These are phyloP conservation scores for Fusarium incarnatum DNA, from an alignment of 2,329 filamentous ascomycete genomes.

Conservation along the genomic window DNA sequence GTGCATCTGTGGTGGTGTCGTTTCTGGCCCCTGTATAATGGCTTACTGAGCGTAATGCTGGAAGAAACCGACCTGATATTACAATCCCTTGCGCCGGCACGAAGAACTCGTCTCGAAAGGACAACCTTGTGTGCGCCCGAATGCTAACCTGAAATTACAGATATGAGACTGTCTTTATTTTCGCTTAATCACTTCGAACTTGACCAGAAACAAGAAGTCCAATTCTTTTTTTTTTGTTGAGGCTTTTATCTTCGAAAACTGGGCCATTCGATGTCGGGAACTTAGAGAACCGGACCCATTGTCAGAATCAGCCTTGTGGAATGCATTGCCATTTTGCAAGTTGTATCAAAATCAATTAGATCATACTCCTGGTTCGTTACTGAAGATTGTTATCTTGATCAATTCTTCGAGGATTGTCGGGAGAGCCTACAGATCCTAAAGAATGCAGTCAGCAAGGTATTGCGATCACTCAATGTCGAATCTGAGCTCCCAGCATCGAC, in stretches of 20 bases:
- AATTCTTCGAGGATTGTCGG: not conserved
- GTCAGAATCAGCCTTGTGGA: constrained; percentile 28
- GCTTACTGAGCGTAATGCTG: not conserved
- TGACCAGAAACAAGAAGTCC: constrained; percentile 5
- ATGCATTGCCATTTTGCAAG: not conserved
- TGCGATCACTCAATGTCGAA: not conserved
- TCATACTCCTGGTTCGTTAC: not conserved
- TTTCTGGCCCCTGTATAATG: constrained; percentile 19
- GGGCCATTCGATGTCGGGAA: constrained; percentile 28
- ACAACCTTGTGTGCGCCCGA: not conserved
- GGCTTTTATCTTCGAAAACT: constrained; percentile 32
- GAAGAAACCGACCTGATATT: constrained; percentile 6
- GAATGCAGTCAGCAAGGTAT: not conserved
- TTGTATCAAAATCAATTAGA: not conserved
- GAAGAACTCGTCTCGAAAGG: not conserved
- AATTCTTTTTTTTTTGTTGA: constrained; percentile 15
- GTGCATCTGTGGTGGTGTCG: constrained; percentile 1
- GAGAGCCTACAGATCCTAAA: not conserved
- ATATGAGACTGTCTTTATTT: not conserved
- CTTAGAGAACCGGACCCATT: constrained; percentile 12
- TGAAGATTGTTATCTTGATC: not conserved
- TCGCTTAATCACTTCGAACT: constrained; percentile 4
- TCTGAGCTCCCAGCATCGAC: not conserved
- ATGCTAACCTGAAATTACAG: constrained; percentile 7
- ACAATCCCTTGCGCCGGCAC: constrained; percentile 23